Evolutionary conservation across 1,139 yeast genomes (phyloP).

Genomic region (Suhomyces maxii): DNA sequence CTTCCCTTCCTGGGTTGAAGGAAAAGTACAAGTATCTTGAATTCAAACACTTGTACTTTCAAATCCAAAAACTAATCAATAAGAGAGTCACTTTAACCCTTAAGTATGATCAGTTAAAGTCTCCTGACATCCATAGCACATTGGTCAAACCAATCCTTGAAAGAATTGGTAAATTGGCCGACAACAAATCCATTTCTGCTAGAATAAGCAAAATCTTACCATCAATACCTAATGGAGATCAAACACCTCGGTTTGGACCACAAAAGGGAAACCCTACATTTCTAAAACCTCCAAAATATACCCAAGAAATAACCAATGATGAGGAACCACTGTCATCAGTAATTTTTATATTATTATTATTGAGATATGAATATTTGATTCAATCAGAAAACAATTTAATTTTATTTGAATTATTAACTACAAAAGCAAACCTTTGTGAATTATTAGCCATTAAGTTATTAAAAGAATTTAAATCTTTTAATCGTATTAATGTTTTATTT

Average conservation of each 20-base stretch:
- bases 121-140: constrained; percentile 54
- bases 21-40: constrained; percentile 25
- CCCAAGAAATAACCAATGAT: constrained; percentile 12
- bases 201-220: constrained; percentile 12
- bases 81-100: constrained; percentile 47
- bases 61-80: constrained; percentile 37
- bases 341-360: constrained; percentile 35
- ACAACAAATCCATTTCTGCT: constrained; percentile 13
- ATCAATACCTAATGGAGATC: constrained; percentile 8
- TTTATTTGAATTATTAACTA: constrained; percentile 47
- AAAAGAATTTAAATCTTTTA: constrained; percentile 48
- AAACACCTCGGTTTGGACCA: constrained; percentile 25
- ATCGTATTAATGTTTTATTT: constrained; percentile 45
- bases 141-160: constrained; percentile 51
- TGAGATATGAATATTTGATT: constrained; percentile 46
- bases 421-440: constrained; percentile 59
- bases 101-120: constrained; percentile 55
- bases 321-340: constrained; percentile 20
- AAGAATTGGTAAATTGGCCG: constrained; percentile 29
- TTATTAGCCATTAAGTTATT: constrained; percentile 53
- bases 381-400: constrained; percentile 52
- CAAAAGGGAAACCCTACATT: constrained; percentile 5
- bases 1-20: constrained; percentile 4
- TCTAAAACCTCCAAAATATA: background rate
- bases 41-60: constrained; percentile 42